phyloP scores from a whole-genome alignment of 116 monocot species.

The Zostera marina region DNA sequence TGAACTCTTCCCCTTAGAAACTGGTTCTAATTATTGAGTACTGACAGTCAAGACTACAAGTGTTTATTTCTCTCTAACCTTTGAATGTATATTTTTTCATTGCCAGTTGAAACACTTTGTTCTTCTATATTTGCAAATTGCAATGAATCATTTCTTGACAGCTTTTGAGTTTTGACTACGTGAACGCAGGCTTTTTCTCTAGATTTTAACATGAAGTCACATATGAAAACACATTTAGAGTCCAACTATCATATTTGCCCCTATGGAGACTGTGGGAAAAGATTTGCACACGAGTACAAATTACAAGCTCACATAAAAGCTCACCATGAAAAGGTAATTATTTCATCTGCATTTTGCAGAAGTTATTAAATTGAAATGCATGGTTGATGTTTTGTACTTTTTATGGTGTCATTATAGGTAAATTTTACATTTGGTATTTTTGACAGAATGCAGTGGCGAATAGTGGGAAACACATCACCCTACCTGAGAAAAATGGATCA shows the following conservation, averaged over 20 bases:
- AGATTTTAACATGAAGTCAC: constrained; percentile 74
- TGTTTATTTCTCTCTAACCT: no score
- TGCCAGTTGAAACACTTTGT: background rate
- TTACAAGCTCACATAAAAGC: constrained; percentile 69
- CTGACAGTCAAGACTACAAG: no score
- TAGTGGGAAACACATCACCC: constrained; percentile 18
- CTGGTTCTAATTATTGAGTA: no score
- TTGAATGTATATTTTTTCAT: no score
- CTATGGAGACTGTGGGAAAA: constrained; percentile 67
- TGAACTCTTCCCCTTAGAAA: no score
- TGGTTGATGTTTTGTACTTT: background rate
- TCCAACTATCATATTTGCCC: constrained; percentile 86
- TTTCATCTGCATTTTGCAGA: background rate
- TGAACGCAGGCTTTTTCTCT: constrained; percentile 78
- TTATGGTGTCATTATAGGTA: background rate
- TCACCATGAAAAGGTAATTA: constrained; percentile 81
- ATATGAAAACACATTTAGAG: constrained; percentile 66
- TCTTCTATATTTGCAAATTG: background rate
- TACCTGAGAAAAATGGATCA: constrained; percentile 20
- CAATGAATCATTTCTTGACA: background rate
- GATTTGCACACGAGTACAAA: constrained; percentile 71
- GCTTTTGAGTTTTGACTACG: background rate
- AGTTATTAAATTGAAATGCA: no score
- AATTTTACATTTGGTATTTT: background rate
- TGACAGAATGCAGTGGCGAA: background rate